Conservation (phyloP, 23 red algal genomes). For the Pyropia haitanensis region DNA sequence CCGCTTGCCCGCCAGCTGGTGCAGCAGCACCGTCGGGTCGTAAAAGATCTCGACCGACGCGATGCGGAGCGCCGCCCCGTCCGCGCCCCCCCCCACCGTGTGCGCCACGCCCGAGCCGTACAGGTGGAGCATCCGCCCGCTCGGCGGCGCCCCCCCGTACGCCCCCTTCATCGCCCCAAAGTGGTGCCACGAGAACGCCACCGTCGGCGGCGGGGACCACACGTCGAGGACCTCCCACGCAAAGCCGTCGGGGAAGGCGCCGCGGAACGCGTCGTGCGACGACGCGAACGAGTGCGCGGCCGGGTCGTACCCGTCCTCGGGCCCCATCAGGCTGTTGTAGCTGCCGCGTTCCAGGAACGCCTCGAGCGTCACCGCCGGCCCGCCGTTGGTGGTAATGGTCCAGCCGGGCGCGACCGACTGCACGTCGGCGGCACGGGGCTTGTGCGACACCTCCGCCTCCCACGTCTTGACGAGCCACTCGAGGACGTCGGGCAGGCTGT, state of each 20-base stretch:
- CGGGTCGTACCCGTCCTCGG: constrained; percentile 43
- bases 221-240: constrained; percentile 58
- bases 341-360: constrained; percentile 24
- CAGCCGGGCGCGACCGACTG: constrained; percentile 29
- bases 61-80: constrained; percentile 28
- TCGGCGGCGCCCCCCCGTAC: constrained; percentile 21
- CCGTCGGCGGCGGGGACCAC: constrained; percentile 35
- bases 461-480: constrained; percentile 56
- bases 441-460: constrained; percentile 54
- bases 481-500: constrained; percentile 6
- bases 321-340: constrained; percentile 53
- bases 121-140: constrained; percentile 33
- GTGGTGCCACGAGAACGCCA: constrained; percentile 59
- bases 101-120: constrained; percentile 48
- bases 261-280: constrained; percentile 30
- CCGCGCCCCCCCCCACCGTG: neutral
- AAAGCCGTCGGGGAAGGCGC: constrained; percentile 40
- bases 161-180: constrained; percentile 45
- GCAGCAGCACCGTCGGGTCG: constrained; percentile 45
- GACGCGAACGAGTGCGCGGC: constrained; percentile 23
- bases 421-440: constrained; percentile 18
- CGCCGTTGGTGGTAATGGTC: constrained; percentile 43
- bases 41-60: constrained; percentile 48
- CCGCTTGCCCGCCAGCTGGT: constrained; percentile 17
- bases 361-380: constrained; percentile 17